Conservation (phyloP, 345 rosid species). For the Passiflora organensis region DNA sequence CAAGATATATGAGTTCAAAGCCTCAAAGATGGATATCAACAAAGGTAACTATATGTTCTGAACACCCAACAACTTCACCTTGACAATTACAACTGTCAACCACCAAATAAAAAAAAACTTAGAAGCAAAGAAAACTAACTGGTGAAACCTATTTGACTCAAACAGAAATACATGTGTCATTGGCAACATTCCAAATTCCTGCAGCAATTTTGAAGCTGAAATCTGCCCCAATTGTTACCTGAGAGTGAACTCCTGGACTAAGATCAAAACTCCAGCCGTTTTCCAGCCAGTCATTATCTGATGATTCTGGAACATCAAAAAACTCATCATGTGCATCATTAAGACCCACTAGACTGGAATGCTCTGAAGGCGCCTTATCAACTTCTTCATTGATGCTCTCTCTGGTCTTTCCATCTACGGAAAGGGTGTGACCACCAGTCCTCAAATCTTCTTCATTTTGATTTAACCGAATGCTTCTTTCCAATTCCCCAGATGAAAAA, state of each 20-base stretch:
- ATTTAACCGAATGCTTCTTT: conserved; percentile 34
- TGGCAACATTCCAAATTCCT: too few species aligned
- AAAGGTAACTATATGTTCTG: too few species aligned
- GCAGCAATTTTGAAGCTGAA: not conserved
- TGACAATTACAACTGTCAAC: too few species aligned
- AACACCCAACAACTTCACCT: too few species aligned
- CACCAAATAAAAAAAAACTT: too few species aligned
- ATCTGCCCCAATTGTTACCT: conserved; percentile 38
- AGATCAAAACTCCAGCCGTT: conserved; percentile 63
- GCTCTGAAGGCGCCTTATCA: conserved; percentile 60
- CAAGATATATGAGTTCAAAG: too few species aligned
- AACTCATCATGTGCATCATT: conserved; percentile 84
- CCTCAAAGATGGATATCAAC: too few species aligned
- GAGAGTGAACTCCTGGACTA: conserved; percentile 46
- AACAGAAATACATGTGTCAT: too few species aligned
- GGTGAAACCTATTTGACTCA: too few species aligned
- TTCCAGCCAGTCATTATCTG: conserved; percentile 51
- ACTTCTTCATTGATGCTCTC: conserved; percentile 44
- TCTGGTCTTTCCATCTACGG: conserved; percentile 32
- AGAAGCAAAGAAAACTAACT: too few species aligned
- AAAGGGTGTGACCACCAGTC: conserved; percentile 26
- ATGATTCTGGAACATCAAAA: conserved; percentile 87
- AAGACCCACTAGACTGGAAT: conserved; percentile 69
- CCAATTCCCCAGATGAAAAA: conserved; percentile 66
- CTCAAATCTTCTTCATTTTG: conserved; percentile 29